Percentiles rank a stretch among this genome's conserved stretches.
phyloP scores from a whole-genome alignment of 2,329 filamentous ascomycete species.

The Podosphaera xanthii region DNA sequence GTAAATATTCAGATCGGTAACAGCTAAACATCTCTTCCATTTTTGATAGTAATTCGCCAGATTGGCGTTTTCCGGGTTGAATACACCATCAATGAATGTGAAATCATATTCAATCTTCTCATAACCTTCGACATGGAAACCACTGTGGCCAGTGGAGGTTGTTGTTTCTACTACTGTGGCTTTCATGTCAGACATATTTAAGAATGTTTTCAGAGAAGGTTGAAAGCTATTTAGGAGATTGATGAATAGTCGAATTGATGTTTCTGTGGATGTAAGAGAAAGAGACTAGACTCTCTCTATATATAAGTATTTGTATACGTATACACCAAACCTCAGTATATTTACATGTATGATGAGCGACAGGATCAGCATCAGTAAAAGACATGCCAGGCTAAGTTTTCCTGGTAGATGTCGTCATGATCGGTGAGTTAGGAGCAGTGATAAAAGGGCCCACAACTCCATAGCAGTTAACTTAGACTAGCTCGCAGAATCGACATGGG shows the following conservation, averaged over 20 bases:
- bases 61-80: constrained; percentile 34
- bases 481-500: neutral
- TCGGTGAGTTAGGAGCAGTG: neutral
- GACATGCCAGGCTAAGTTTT: neutral
- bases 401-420: neutral
- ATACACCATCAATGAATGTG: constrained; percentile 47
- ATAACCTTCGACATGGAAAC: constrained; percentile 49
- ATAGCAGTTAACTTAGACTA: neutral
- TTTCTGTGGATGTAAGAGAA: neutral
- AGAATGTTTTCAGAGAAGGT: neutral
- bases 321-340: neutral
- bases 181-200: constrained; percentile 44
- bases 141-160: constrained; percentile 18
- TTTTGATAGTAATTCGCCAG: constrained; percentile 40
- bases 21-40: constrained; percentile 42
- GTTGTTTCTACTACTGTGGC: constrained; percentile 40
- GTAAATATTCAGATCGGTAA: constrained; percentile 51
- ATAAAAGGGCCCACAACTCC: neutral
- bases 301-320: neutral
- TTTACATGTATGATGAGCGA: neutral
- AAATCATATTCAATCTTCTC: constrained; percentile 62
- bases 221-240: neutral
- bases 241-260: neutral
- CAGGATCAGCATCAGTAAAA: neutral
- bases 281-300: neutral